phyloP scores from a whole-genome alignment of 352 stramenopile genomes.

The Phytophthora brassicae region DNA sequence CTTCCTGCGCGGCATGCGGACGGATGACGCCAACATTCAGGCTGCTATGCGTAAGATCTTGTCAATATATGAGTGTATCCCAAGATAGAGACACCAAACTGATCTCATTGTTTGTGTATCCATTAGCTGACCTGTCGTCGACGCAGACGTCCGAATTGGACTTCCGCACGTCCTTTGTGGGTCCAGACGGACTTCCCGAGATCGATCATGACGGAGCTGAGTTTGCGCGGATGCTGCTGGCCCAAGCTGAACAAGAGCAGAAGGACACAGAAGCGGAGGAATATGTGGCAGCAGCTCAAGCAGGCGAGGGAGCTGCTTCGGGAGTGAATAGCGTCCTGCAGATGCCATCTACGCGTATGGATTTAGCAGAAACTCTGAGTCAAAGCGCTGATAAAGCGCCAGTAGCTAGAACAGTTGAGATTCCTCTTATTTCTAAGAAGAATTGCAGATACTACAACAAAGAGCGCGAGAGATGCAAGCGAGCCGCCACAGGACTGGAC shows the following conservation, averaged over 20 bases:
- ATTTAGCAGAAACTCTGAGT: conserved; percentile 11
- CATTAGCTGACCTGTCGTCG: conserved; percentile 52
- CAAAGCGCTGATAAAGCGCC: conserved; percentile 8
- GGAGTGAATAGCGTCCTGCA: conserved; percentile 27
- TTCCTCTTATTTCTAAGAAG: conserved; percentile 34
- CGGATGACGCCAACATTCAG: conserved; percentile 53
- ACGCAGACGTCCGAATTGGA: conserved; percentile 65
- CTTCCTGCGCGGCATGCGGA: conserved; percentile 69
- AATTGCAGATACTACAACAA: conserved; percentile 77
- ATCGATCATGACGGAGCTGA: conserved; percentile 70
- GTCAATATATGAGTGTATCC: not conserved
- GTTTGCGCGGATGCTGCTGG: conserved; percentile 71
- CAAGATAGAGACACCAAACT: no score
- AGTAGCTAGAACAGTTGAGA: conserved; percentile 20
- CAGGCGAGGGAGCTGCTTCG: conserved; percentile 21
- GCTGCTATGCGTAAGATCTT: conserved; percentile 41
- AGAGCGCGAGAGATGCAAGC: conserved; percentile 63
- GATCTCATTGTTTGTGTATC: not conserved
- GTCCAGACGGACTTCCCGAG: conserved; percentile 55
- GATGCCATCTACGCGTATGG: conserved; percentile 18
- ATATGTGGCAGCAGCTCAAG: conserved; percentile 19
- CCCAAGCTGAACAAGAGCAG: conserved; percentile 63
- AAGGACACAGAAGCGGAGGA: conserved; percentile 23
- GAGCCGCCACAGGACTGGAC: conserved; percentile 68
- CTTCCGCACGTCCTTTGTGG: conserved; percentile 73